Evolutionary conservation across 768 basidiomycete species (phyloP).

Genomic region (Cyathus striatus): DNA sequence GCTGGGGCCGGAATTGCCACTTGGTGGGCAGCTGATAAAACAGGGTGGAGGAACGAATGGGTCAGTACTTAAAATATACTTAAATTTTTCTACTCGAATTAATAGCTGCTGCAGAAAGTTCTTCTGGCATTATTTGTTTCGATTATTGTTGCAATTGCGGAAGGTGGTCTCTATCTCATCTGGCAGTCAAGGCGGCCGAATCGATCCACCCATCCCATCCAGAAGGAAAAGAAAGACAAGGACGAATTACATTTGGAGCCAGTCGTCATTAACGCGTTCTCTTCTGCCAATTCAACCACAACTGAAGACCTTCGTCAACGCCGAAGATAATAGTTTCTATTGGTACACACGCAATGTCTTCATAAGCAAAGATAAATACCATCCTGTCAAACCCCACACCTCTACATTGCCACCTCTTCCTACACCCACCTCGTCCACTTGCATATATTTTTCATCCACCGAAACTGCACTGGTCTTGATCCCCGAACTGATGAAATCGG

Average conservation of each 20-base stretch:
- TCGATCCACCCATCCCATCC: constrained; percentile 17
- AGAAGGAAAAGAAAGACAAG: constrained; percentile 39
- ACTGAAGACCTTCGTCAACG: constrained; percentile 22
- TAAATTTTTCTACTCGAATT: background rate
- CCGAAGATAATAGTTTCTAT: constrained; percentile 19
- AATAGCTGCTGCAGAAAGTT: constrained; percentile 45
- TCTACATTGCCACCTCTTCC: constrained; percentile 48
- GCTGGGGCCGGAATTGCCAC: constrained; percentile 59
- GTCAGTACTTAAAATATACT: constrained; percentile 35
- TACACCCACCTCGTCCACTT: constrained; percentile 37
- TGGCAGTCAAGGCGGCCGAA: constrained; percentile 52
- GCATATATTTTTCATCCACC: too few relatives aligned
- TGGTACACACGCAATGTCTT: constrained; percentile 43
- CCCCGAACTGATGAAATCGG: constrained; percentile 58
- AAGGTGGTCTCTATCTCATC: constrained; percentile 66
- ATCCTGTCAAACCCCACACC: constrained; percentile 82
- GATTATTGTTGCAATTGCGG: constrained; percentile 64
- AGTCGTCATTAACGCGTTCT: too few relatives aligned
- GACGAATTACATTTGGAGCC: too few relatives aligned
- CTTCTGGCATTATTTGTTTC: constrained; percentile 59
- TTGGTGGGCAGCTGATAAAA: constrained; percentile 67
- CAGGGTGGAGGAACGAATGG: constrained; percentile 71
- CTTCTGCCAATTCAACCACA: too few relatives aligned
- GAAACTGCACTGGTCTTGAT: too few relatives aligned
- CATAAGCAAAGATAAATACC: constrained; percentile 70